Evolutionary conservation across 2,329 filamentous ascomycete genomes (phyloP).

Genomic region (Penicillium italicum): DNA sequence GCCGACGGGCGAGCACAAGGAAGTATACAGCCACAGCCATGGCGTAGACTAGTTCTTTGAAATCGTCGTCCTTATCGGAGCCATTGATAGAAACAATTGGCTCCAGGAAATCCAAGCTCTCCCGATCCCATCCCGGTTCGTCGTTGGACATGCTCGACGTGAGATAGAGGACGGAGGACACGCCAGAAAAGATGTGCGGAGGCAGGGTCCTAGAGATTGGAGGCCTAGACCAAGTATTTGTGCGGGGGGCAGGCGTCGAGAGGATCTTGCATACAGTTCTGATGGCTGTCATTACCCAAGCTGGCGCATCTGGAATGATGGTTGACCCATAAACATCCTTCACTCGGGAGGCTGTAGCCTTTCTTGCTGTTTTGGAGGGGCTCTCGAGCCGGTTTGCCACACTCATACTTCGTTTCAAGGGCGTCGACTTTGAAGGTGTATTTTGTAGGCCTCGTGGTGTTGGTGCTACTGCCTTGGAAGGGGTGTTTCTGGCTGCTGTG

Average conservation of each 20-base stretch:
- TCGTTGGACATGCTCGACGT: conserved; percentile 43
- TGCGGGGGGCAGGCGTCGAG: conserved; percentile 48
- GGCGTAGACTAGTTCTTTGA: conserved; percentile 37
- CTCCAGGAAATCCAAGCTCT: conserved; percentile 34
- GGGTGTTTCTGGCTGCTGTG: conserved; percentile 20
- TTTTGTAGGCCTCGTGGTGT: conserved; percentile 33
- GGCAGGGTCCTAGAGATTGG: conserved; percentile 51
- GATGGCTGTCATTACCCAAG: conserved; percentile 68
- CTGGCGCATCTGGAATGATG: conserved; percentile 46
- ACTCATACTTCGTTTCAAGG: conserved; percentile 37
- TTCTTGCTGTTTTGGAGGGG: conserved; percentile 23
- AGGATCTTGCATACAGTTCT: conserved; percentile 63
- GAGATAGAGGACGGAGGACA: conserved; percentile 57
- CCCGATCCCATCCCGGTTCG: conserved; percentile 46
- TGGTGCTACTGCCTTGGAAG: conserved; percentile 26
- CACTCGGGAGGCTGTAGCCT: conserved; percentile 10
- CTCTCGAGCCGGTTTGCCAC: conserved; percentile 18
- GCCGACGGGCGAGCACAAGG: conserved; percentile 50
- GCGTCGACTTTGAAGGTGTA: conserved; percentile 47
- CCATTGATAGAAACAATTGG: conserved; percentile 43
- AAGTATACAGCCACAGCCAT: conserved; percentile 46
- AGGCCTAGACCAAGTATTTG: conserved; percentile 36
- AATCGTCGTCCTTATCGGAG: conserved; percentile 47
- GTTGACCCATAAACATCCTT: conserved; percentile 26
- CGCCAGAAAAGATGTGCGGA: conserved; percentile 70